Base-by-base conservation (phyloP, 306 rosid genomes). In the Fagus crenata region DNA sequence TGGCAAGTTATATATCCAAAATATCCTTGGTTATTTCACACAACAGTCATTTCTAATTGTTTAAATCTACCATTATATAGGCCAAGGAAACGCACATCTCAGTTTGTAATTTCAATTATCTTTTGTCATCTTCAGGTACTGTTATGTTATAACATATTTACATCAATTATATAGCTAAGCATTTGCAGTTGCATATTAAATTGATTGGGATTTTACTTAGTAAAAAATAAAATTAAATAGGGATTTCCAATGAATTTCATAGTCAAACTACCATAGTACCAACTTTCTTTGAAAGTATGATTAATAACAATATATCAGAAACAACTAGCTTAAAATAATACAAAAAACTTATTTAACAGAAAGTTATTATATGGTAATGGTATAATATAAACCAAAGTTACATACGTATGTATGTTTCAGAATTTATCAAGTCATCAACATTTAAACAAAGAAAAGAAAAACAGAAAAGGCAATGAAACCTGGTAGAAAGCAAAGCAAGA, bases 401-500 rank as follows among this genome's bases (percentile, higher is more conserved):
- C 28, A 22, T 22, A 22, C 28, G 28, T 22, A 22, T 22, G 28
- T 22, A 22, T 22, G 28, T 22, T 22, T 22, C 28, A 22, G 28
- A 22, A 22, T 22, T 22, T 22, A 22, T 22, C 28, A 22, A 22
- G 28, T 22, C 28, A 22, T 22, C 28, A 22, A 22, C 28, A 22
- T 22, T 22, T 7, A 43, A 71, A 2, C 4, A 7, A 7, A 31
- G 1, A 7, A 11, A 17, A 1, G 5, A 7, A 73, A 36, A 74
- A 22, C 4, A 17, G 15, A 77, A 59, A 71, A 14, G 28, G 28
- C 28, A 39, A n/a, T 56, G 14, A 59, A 72, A 92, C 98, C 97
- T 95, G 74, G 79, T 33, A 14, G 97, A 86, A 72, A 95, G 96
- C 43, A 92, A 86, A 87, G 99, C 88, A 59, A 95, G 90, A 77